Percentiles rank a stretch among this genome's conserved stretches.
Evolutionary conservation across 805 yeast genomes (phyloP).

Genomic region (Candida germanica): DNA sequence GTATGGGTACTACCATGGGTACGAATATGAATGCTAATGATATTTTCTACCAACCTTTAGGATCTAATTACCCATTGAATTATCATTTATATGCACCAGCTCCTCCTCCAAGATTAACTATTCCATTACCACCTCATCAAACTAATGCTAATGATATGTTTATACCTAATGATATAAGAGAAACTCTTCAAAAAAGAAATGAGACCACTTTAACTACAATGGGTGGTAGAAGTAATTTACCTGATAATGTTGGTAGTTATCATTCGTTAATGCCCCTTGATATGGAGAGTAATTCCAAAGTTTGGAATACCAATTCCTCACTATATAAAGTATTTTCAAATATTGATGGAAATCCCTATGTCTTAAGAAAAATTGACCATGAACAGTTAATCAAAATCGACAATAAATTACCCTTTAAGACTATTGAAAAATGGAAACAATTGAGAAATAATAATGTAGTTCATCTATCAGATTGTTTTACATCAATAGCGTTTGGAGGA

Average conservation of each 20-base stretch:
- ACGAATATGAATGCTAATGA: conserved; percentile 12
- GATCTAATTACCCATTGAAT: conserved; percentile 52
- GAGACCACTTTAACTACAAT: conserved; percentile 76
- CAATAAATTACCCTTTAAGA: conserved; percentile 55
- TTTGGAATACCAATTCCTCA: conserved; percentile 55
- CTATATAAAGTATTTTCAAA: conserved; percentile 80
- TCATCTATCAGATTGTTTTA: conserved; percentile 74
- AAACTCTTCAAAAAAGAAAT: conserved; percentile 65
- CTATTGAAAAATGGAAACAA: conserved; percentile 66
- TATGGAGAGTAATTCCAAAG: conserved; percentile 30
- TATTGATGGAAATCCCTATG: conserved; percentile 72
- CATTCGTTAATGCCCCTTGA: conserved; percentile 86
- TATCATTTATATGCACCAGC: conserved; percentile 88
- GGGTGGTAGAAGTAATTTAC: conserved; percentile 41
- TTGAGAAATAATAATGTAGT: conserved; percentile 57
- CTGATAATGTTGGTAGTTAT: conserved; percentile 64
- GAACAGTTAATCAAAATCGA: conserved; percentile 16
- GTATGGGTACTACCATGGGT: neutral
- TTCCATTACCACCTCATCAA: conserved; percentile 66
- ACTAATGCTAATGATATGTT: conserved; percentile 67
- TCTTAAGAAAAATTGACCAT: conserved; percentile 67
- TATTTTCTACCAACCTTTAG: conserved; percentile 15
- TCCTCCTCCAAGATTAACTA: conserved; percentile 69
- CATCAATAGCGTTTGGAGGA: conserved; percentile 83
- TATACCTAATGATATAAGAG: conserved; percentile 69